These are phyloP conservation scores for Epichloe festucae DNA, from an alignment of 2,329 filamentous ascomycete genomes.

Conservation along the genomic window DNA sequence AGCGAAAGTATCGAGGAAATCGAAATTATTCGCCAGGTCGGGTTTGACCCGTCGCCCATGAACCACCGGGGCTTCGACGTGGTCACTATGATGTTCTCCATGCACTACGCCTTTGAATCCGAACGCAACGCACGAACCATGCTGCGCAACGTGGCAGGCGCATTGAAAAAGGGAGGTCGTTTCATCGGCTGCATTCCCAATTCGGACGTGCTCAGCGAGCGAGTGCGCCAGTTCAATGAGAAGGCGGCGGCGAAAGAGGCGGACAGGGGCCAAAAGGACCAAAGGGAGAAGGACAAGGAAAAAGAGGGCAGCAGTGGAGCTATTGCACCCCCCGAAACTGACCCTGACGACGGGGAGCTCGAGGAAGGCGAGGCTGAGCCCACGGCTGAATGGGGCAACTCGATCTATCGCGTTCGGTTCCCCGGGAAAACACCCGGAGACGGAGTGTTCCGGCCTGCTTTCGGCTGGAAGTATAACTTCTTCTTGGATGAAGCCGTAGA, in stretches of 20 bases:
- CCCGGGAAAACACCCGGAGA: slow-evolving; percentile 71
- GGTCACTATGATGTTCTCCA: slow-evolving; percentile 98
- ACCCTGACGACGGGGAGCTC: slow-evolving; percentile 29
- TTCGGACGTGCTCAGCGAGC: slow-evolving; percentile 73
- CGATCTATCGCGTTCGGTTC: slow-evolving; percentile 83
- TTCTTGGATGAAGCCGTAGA: slow-evolving; percentile 93
- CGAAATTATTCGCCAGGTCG: slow-evolving; percentile 70
- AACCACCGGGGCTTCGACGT: slow-evolving; percentile 79
- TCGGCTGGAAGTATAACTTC: slow-evolving; percentile 97
- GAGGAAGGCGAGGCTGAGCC: slow-evolving; percentile 51
- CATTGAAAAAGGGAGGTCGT: slow-evolving; percentile 83
- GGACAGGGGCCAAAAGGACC: slow-evolving; percentile 25
- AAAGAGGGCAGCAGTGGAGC: not conserved
- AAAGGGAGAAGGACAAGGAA: slow-evolving; percentile 14
- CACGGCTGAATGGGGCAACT: slow-evolving; percentile 79
- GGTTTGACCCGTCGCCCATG: slow-evolving; percentile 68
- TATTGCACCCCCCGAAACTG: slow-evolving; percentile 11
- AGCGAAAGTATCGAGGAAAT: slow-evolving; percentile 72
- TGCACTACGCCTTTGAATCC: slow-evolving; percentile 96
- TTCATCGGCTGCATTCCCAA: slow-evolving; percentile 97
- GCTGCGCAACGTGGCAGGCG: slow-evolving; percentile 82
- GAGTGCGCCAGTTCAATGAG: slow-evolving; percentile 66
- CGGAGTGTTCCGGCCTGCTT: slow-evolving; percentile 85
- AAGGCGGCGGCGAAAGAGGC: slow-evolving; percentile 26
- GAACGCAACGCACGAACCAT: slow-evolving; percentile 84